Base-by-base conservation (phyloP, 345 rosid genomes). In the Eucalyptus marginata region DNA sequence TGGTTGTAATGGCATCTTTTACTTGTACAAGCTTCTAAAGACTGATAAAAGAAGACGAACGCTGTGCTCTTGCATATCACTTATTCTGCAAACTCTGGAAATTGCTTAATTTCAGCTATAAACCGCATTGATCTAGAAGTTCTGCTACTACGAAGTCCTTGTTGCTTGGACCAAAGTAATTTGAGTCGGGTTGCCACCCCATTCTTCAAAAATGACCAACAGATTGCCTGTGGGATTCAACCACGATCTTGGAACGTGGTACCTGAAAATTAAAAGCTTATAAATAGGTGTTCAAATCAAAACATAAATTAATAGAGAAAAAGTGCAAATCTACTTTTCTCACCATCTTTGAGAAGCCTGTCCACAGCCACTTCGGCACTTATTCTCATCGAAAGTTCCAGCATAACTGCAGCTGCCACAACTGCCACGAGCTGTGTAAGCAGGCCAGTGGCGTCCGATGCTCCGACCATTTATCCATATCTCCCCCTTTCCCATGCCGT, bases 191-290 rank as follows among this genome's bases (percentile, higher is more conserved):
- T 97, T 96, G 87, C 99, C 99, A 66, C 99, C 99, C 94, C 89
- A 85, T 88, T 88, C 91, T 56, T 90, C 91, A n/a, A 90, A 86
- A 46, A 88, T 27, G 7, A 88, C 96, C 93, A 97, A 62, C 33
- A 92, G 87, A 89, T 98, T 97, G 59, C 95, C 97, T 16, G 92
- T 89, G 11, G 95, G 94, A 50, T 93, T 93, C 66, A 98, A 89
- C 99, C 99, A 97, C 36, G 99, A 95, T 46, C 93, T 95, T 4
- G 99, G 99, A 64, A 97, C 92, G 90, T 97, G 99, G 91, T 98
- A 98, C 97, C 99, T 97, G 90, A 86, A 89, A 92, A 24, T 13
- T 17, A 36, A 56, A 13, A 10, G 86, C 49, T 83, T 33, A 43
- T 51, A 22, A 62, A 24, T 29, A 43, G 27, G 36, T 20, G 56